Base-by-base conservation (phyloP, 2,329 filamentous ascomycete genomes). In the Sporothrix luriei region DNA sequence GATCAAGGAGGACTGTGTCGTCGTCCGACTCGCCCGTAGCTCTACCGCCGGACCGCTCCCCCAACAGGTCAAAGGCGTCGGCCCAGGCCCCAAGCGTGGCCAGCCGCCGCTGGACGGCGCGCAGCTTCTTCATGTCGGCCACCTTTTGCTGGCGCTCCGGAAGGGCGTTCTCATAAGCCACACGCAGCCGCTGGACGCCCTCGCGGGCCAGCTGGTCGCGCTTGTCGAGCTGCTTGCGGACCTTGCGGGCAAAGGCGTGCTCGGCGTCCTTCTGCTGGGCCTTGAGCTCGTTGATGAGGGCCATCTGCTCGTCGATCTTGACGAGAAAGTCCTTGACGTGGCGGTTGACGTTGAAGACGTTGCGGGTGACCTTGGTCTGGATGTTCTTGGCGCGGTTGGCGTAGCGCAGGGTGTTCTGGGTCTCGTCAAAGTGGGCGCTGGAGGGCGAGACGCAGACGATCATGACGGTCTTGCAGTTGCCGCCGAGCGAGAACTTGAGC, bases 391-490 rank as follows among this genome's bases (percentile, higher is more conserved):
- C 95, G 74, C 95, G 87, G 79, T 99, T 98, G 65, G 95, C 95
- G 77, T 99, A 99, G 75, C 96, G 91, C 21, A 99, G 84, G 0
- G 95, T 99, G 79, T 99, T 99, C 76, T 99, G 95, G 0, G 94
- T 97, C 81, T 99, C 95, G 79, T 99, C 95, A 75, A 95, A 99
- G 80, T 99, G 95, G 5, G 92, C 91, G 76, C 95, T 98, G 0
- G 93, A 97, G 1, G 95, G 95, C 75, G 94, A 97, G 68, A 99
- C 92, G 76, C 95, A 99, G 33, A 99, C 95, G 78, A 99, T 98
- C 95, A 99, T 99, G 78, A 99, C 95, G 0, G 95, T 99, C 81
- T 94, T 96, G 85, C 95, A 99, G 79, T 99, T 99, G 3, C 95
- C 95, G 40, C 95, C 95, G 0, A 99, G 87, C 0, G 94, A 97